Percentiles rank a stretch among this genome's conserved stretches.
Evolutionary conservation across 2,329 filamentous ascomycete genomes (phyloP).

Genomic region (Colletotrichum camelliae): DNA sequence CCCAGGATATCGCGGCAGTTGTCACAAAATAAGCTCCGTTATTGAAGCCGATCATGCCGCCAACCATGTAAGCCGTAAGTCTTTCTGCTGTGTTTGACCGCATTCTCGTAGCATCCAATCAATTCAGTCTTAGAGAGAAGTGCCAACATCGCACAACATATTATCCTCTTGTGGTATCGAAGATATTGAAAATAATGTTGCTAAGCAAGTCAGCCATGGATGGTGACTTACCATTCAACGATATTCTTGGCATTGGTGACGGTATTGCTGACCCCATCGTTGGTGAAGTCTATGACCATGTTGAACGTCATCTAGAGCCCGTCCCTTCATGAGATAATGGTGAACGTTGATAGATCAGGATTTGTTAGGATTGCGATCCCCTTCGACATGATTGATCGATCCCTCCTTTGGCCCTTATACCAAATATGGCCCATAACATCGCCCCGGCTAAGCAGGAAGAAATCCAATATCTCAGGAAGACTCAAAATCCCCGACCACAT

Average conservation of each 20-base stretch:
- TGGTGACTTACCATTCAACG: not conserved
- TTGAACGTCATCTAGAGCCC: not conserved
- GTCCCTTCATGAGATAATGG: not conserved
- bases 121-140: not conserved
- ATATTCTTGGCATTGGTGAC: not conserved
- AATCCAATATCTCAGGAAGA: not conserved
- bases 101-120: not conserved
- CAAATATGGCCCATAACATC: not conserved
- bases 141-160: not conserved
- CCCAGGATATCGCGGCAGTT: not conserved
- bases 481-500: not conserved
- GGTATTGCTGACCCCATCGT: not conserved
- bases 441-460: too few species aligned
- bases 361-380: not conserved
- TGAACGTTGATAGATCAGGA: not conserved
- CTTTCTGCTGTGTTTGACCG: not conserved
- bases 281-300: not conserved
- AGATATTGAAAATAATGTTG: not conserved
- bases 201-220: not conserved
- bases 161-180: not conserved
- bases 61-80: not conserved
- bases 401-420: not conserved
- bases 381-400: not conserved
- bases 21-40: not conserved
- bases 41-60: not conserved